Conservation (phyloP, 345 rosid genomes). For the Tarenaya hassleriana region DNA sequence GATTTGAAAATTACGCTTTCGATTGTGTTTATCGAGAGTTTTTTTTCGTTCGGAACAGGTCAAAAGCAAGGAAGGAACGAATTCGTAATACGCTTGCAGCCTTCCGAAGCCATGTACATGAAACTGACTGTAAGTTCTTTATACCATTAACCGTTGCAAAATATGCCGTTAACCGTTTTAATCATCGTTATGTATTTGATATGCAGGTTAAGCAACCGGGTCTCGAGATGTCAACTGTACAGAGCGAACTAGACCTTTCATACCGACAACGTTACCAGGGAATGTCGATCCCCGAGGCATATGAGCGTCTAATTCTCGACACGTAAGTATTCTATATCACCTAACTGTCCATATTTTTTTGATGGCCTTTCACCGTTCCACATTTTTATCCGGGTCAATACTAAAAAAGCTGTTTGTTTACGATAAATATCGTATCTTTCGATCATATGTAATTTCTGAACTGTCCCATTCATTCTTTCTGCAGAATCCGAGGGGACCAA, state of each 20-base stretch:
- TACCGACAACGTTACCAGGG: constrained; percentile 85
- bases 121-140: constrained; percentile 72
- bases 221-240: constrained; percentile 84
- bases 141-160: too few relatives aligned
- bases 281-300: constrained; percentile 87
- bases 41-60: constrained; percentile 33
- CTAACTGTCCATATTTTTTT: too few relatives aligned
- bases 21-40: too few relatives aligned
- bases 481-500: constrained; percentile 91
- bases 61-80: constrained; percentile 97
- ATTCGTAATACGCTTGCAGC: constrained; percentile 94
- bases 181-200: too few relatives aligned
- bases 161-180: too few relatives aligned
- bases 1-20: constrained; percentile 9
- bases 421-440: too few relatives aligned
- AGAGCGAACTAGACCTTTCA: constrained; percentile 95
- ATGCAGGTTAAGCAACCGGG: constrained; percentile 97
- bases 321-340: constrained; percentile 58
- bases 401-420: too few relatives aligned
- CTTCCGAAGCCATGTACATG: constrained; percentile 97
- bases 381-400: too few relatives aligned
- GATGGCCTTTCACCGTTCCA: too few relatives aligned
- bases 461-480: constrained; percentile 17
- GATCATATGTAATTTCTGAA: too few relatives aligned
- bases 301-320: constrained; percentile 95